Percentiles rank a stretch among this genome's conserved stretches.
phyloP scores from a whole-genome alignment of 768 basidiomycete genomes.

The Daedaleopsis nitida region DNA sequence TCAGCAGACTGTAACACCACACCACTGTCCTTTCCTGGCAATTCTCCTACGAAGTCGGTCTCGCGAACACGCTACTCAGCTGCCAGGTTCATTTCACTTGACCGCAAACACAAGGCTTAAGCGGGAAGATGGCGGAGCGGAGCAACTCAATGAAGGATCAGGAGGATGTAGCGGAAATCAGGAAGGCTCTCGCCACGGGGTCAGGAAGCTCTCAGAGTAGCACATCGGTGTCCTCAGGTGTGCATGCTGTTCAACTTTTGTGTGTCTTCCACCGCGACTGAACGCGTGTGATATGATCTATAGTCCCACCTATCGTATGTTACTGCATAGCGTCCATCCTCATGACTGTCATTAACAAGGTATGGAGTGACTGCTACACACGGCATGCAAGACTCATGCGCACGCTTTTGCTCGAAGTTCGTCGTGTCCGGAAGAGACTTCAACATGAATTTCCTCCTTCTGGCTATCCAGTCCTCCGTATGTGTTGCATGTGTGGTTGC shows the following conservation, averaged over 20 bases:
- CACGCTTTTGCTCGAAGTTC: conserved; percentile 52
- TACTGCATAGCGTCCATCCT: conserved; percentile 93
- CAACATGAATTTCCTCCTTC: conserved; percentile 95
- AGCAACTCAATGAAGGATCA: conserved; percentile 21
- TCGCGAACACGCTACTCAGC: neutral
- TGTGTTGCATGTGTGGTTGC: conserved; percentile 75
- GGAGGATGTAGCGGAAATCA: conserved; percentile 53
- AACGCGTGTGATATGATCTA: neutral
- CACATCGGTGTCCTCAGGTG: conserved; percentile 32
- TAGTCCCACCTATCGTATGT: conserved; percentile 80
- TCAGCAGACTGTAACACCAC: neutral
- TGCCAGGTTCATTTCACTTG: neutral
- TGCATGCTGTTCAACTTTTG: conserved; percentile 9
- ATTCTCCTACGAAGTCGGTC: neutral
- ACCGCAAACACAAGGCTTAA: neutral
- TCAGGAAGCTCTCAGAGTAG: conserved; percentile 12
- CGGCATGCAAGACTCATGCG: too few relatives aligned
- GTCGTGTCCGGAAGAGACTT: conserved; percentile 93
- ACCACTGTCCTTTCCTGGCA: neutral
- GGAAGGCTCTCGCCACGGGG: conserved; percentile 49
- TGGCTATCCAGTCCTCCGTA: conserved; percentile 89
- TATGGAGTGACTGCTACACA: conserved; percentile 34
- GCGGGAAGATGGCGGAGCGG: neutral
- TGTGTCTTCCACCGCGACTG: neutral
- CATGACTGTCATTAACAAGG: conserved; percentile 98